phyloP scores from a whole-genome alignment of 495 filamentous ascomycete genomes.

The Neurospora sp. region DNA sequence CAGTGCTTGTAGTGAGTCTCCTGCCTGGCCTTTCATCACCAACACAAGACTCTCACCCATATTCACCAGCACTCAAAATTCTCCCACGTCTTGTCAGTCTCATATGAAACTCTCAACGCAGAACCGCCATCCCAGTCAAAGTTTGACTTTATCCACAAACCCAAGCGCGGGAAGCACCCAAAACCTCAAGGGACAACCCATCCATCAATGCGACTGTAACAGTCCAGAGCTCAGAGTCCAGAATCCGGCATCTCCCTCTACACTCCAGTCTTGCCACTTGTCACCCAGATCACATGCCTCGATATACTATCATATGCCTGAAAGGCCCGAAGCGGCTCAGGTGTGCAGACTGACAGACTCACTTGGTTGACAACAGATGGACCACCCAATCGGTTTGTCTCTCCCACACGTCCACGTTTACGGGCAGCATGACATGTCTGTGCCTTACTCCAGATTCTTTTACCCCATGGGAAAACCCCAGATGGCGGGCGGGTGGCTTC shows the following conservation, averaged over 20 bases:
- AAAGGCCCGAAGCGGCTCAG: constrained; percentile 14
- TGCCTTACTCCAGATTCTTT: background rate
- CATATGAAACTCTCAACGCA: background rate
- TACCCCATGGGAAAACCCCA: background rate
- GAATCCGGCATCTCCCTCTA: background rate
- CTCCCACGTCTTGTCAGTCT: background rate
- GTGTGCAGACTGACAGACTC: background rate
- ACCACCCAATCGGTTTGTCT: background rate
- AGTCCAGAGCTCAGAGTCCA: background rate
- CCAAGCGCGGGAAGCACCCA: background rate
- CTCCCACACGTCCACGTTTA: background rate
- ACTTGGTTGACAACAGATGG: background rate
- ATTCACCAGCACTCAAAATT: background rate
- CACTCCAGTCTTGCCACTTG: constrained; percentile 4
- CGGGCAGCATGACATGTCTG: background rate
- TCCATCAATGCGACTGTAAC: background rate
- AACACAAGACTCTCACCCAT: background rate
- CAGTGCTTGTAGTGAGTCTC: background rate
- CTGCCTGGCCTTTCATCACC: background rate
- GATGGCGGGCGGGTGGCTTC: background rate
- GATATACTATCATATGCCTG: constrained; percentile 6
- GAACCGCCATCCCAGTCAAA: background rate
- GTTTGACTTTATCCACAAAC: background rate
- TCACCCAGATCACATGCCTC: background rate
- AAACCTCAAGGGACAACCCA: background rate